Evolutionary conservation across 2,329 filamentous ascomycete genomes (phyloP), one percentile per base, ranked within the genome.

Genomic region (Fusarium floridanum): DNA sequence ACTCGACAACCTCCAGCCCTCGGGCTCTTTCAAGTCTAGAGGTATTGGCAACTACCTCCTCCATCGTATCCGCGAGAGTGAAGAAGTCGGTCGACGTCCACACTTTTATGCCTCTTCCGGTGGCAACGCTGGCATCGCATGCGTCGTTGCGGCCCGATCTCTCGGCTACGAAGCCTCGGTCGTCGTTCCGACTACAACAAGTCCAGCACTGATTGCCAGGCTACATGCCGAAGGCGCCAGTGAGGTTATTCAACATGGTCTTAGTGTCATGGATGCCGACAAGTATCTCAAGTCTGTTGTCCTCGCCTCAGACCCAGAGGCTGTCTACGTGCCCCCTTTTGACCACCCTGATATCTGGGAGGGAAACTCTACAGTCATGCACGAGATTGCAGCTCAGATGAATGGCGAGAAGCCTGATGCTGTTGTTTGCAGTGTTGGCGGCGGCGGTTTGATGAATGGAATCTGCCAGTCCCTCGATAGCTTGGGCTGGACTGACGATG

Each of bases 1-100:
- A 82, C 90, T 96, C 68, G 94, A 97, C 77, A 93, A 92, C 79
- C 87, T 94, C 67, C 94, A 97, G 81, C 94, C 94, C 9, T 93
- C 92, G 9, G 93, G 93, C 72, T 95, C 93, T 17, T 97, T 97
- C 90, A 96, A 97, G 83, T 95, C 93, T 50, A 88, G 90, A 77
- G 93, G 92, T 65, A 91, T 95, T 75, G 93, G 93, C 76, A 90
- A 94, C 83, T 89, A 92, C 78, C 90, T 94, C 81, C 86, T 91
- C 62, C 85, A 86, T 41, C 78, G 80, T 36, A 71, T 85, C 82
- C 81, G 73, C 76, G 41, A 73, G 37, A 71, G 57, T 20, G 70
- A 67, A 32, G 61, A 71, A 6, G 50, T 66, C 53, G 60, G 68
- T 12, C 56, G 50, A 29, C 57, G 66, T 4, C 70, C 71, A 17